phyloP scores from a whole-genome alignment of 352 stramenopile genomes.

The Globisporangium yorkense region DNA sequence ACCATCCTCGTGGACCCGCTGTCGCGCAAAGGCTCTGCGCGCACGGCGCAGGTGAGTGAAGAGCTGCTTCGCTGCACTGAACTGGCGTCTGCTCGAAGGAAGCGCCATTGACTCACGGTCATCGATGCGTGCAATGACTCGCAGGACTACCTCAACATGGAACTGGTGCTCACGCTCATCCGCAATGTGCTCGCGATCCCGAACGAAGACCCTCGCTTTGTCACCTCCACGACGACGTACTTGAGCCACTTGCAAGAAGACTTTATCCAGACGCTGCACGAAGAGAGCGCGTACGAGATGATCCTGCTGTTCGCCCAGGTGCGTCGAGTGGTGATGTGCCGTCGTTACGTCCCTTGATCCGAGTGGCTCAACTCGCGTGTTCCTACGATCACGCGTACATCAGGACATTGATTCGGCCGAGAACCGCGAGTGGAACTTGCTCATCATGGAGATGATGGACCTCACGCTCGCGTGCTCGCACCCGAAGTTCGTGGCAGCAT shows the following conservation, averaged over 20 bases:
- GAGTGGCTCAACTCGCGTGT: neutral
- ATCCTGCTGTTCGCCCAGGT: slow-evolving; percentile 76
- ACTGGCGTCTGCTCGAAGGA: neutral
- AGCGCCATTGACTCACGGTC: neutral
- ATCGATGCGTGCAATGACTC: neutral
- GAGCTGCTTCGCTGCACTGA: neutral
- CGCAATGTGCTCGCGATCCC: slow-evolving; percentile 80
- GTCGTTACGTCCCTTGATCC: neutral
- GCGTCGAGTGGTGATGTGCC: neutral
- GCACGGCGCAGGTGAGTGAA: slow-evolving; percentile 33
- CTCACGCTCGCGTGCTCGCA: slow-evolving; percentile 68
- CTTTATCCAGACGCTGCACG: slow-evolving; percentile 66
- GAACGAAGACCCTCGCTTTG: slow-evolving; percentile 71
- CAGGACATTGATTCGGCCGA: slow-evolving; percentile 80
- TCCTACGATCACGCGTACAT: neutral
- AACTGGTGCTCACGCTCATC: slow-evolving; percentile 84
- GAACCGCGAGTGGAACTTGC: slow-evolving; percentile 83
- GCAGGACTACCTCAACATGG: slow-evolving; percentile 81
- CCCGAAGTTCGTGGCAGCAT: slow-evolving; percentile 60
- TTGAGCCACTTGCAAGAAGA: slow-evolving; percentile 79
- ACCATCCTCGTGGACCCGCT: slow-evolving; percentile 79
- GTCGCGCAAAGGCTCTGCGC: slow-evolving; percentile 45
- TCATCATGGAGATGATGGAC: slow-evolving; percentile 88
- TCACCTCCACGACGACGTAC: slow-evolving; percentile 76
- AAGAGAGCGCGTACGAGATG: slow-evolving; percentile 87